Percentiles rank a stretch among this genome's conserved stretches.
Conservation (phyloP, 257 asterid genomes). For the Schizonepeta tenuifolia region DNA sequence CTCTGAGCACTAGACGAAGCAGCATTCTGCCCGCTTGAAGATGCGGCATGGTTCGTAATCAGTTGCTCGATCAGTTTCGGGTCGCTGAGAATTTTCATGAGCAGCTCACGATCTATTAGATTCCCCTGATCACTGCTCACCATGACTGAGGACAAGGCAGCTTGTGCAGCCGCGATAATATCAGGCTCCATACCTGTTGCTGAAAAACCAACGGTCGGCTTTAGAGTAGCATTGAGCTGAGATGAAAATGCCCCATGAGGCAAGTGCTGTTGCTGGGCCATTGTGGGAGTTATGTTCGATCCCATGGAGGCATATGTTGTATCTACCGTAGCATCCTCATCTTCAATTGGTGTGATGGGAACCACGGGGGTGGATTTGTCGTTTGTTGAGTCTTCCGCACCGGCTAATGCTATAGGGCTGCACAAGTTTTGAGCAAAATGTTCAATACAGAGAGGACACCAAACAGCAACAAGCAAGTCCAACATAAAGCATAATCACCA, state of each 20-base stretch:
- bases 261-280: slow-evolving; percentile 38
- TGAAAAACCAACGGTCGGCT: slow-evolving; percentile 25
- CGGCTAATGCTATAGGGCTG: slow-evolving; percentile 62
- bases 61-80: slow-evolving; percentile 76
- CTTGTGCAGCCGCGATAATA: slow-evolving; percentile 59
- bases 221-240: slow-evolving; percentile 12
- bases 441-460: neutral
- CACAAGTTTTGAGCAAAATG: slow-evolving; percentile 24
- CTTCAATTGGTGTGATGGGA: slow-evolving; percentile 89
- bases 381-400: slow-evolving; percentile 40
- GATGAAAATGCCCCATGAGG: slow-evolving; percentile 42
- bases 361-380: slow-evolving; percentile 52
- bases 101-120: slow-evolving; percentile 66
- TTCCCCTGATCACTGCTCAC: slow-evolving; percentile 48
- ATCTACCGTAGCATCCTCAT: slow-evolving; percentile 65
- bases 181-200: slow-evolving; percentile 49
- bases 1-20: slow-evolving; percentile 32
- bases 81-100: slow-evolving; percentile 66
- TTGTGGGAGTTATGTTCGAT: slow-evolving; percentile 28
- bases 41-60: slow-evolving; percentile 47
- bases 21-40: slow-evolving; percentile 31
- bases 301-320: slow-evolving; percentile 34
- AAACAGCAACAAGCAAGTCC: slow-evolving; percentile 1
- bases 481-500: slow-evolving; percentile 5
- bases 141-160: slow-evolving; percentile 57